Percentiles rank a stretch among this genome's conserved stretches.
Evolutionary conservation across 495 filamentous ascomycete genomes (phyloP).

Genomic region (Podospora pseudopauciseta): DNA sequence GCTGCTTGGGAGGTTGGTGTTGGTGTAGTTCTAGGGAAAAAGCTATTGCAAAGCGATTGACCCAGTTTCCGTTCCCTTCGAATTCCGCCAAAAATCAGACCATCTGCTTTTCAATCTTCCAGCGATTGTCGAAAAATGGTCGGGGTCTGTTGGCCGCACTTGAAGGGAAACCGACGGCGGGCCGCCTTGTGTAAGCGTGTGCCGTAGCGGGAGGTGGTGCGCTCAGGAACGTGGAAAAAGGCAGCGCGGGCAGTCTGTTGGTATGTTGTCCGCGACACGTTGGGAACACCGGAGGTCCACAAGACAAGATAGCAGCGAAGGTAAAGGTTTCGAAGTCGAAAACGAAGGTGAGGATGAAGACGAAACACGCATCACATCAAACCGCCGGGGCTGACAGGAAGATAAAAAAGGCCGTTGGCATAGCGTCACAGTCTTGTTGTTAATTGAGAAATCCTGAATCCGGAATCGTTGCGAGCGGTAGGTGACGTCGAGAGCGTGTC

Average conservation of each 20-base stretch:
- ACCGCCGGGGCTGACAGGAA: not conserved
- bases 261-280: not conserved
- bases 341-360: conserved; percentile 1
- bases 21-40: not conserved
- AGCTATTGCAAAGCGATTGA: not conserved
- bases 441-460: conserved; percentile 14
- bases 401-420: not conserved
- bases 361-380: not conserved
- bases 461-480: conserved; percentile 16
- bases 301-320: not conserved
- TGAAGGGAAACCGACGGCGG: not conserved
- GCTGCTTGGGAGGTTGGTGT: not conserved
- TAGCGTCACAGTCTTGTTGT: not conserved
- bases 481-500: conserved; percentile 23
- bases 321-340: not conserved
- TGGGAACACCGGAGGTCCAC: not conserved
- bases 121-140: not conserved
- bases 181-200: not conserved
- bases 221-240: conserved; percentile 1
- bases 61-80: not conserved
- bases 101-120: not conserved
- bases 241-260: not conserved
- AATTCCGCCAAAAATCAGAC: not conserved
- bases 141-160: not conserved
- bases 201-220: not conserved